Percentiles rank a stretch among this genome's conserved stretches.
These are phyloP conservation scores for Trichothecium sympodiale DNA, from an alignment of 2,329 filamentous ascomycete genomes.

Conservation along the genomic window DNA sequence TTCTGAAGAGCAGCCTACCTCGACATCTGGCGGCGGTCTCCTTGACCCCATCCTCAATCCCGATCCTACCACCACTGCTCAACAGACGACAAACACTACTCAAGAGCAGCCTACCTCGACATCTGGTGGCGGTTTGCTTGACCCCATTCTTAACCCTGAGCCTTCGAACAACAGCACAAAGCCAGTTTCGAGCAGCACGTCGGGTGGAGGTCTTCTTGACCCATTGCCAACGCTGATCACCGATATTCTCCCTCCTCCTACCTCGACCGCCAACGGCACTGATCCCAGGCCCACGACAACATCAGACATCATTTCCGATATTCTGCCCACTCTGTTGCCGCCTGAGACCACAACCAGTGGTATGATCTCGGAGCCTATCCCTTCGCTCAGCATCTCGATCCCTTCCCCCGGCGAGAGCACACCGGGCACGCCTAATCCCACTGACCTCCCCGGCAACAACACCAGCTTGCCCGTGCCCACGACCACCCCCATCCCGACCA, in stretches of 20 bases:
- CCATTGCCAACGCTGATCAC: conserved; percentile 2
- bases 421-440: neutral
- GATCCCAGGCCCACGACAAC: conserved; percentile 1
- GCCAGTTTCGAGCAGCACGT: too few species aligned
- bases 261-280: neutral
- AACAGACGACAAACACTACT: conserved; percentile 3
- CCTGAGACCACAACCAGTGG: conserved; percentile 4
- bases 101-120: conserved; percentile 1
- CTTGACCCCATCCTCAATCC: conserved; percentile 3
- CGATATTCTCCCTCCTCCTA: conserved; percentile 1
- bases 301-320: conserved; percentile 6
- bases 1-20: too few species aligned
- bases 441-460: neutral
- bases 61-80: conserved; percentile 5
- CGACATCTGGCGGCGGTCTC: conserved; percentile 1
- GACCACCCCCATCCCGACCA: too few species aligned
- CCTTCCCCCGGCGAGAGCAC: neutral
- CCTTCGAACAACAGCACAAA: too few species aligned
- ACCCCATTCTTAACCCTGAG: conserved; percentile 3
- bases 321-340: conserved; percentile 2
- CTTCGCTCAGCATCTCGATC: neutral
- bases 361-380: neutral
- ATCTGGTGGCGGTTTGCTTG: conserved; percentile 3
- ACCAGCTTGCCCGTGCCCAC: neutral
- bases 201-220: conserved; percentile 1